Base-by-base conservation (phyloP, 2,329 filamentous ascomycete genomes). In the Scortechinia acanthostroma region DNA sequence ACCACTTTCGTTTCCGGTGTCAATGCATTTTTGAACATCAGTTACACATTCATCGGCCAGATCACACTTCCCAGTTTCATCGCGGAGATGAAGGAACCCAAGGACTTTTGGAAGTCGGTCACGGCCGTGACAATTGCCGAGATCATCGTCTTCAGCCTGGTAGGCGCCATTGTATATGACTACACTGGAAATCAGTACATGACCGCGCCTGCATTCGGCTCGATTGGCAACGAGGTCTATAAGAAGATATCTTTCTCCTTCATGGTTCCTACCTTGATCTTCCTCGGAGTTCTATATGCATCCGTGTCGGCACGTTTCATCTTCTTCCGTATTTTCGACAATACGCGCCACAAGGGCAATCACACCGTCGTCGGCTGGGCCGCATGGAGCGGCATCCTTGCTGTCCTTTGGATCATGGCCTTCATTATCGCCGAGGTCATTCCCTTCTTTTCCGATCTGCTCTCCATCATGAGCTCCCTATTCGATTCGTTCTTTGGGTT, bases 401-500 rank as follows among this genome's bases (percentile, higher is more conserved):
- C 78, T 17, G 61, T 61, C 1, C 86, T 83, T 3, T 96, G 91
- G 91, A 64, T 91, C n/a, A 53, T 85, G n/a, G 90, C 89, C 4
- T 95, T 95, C 62, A 80, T 95, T 58, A 91, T 96, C 53, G 87
- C 91, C 2, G 87, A 95, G 60, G 83, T 95, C 42, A 95, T 96
- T 56, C 90, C 90, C 0, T 95, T 95, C 74, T 95, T 96, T 68
- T 85, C 82, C 5, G 89, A 89, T 49, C 69, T 83, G 2, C 63
- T 81, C n/a, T 82, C 81, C 3, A 70, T 89, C 49, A 87, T 90
- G 83, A 86, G 82, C n/a, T 88, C 88, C 3, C 76, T 95, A 1
- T 95, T 95, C 58, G 89, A 95, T 65, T 91, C 86, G 45, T 91
- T 90, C 73, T 91, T 91, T 55, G 91, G 91, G 20, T 96, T 95